Base-by-base conservation (phyloP, 768 basidiomycete genomes). In the Mycena alexandri region DNA sequence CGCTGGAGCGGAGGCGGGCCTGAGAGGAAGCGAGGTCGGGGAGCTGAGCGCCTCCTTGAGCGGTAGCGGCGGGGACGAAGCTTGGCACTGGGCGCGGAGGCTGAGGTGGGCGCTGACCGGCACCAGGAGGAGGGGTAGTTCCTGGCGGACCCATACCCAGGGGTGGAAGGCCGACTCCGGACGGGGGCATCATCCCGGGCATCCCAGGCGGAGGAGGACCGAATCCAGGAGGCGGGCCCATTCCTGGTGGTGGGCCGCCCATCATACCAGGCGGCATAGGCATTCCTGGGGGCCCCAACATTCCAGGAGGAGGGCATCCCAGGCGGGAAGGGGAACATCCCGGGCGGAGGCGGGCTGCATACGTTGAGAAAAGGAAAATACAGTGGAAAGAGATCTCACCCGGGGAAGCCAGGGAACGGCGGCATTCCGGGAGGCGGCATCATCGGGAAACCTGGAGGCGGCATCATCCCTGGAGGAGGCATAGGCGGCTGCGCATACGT, bases 401-500 rank as follows among this genome's bases (percentile, higher is more conserved):
- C 67, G 55, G 67, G 67, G 58, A 63, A 68, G 21, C 62, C 62
- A 11, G 65, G 61, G 52, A 67, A 70, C 29, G 77, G 81, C 57
- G 68, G 77, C 73, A 73, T 73, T 73, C 79, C 72, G 72, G 79
- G 74, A 74, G 78, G 70, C 67, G 73, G 62, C 77, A 60, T 61
- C 68, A 63, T 69, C 2, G 68, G 62, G 53, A 63, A 70, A 42
- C 70, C 70, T 34, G 67, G 62, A 13, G 71, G 71, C 3, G 71
- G 68, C 58, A 63, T 58, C 54, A 71, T 63, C 72, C 70, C 70
- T 2, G 70, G 70, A 41, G 80, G 73, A 33, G 81, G 80, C 56
- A 79, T 78, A 12, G 85, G 83, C 4, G 87, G 85, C 41, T 82
- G 80, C 19, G 83, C 81, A 72, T 94, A 95, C 1, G 92, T 82